Percentiles rank a stretch among this genome's conserved stretches.
Conservation (phyloP, 345 rosid genomes). For the Salix suchowensis region DNA sequence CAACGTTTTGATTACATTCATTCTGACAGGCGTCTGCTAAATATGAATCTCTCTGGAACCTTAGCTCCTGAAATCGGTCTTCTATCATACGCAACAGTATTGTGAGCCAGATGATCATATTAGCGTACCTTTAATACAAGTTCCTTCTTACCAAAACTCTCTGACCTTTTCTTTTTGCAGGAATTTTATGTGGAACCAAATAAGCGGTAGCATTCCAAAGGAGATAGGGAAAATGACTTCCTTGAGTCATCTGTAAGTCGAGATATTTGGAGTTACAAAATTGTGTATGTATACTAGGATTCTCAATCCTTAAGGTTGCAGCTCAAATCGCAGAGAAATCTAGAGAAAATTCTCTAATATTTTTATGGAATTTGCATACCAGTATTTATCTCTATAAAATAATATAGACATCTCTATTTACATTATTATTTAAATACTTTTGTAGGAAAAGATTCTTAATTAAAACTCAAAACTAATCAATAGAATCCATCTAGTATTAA, state of each 20-base stretch:
- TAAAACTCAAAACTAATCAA: too few species aligned
- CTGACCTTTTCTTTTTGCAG: constrained; percentile 7
- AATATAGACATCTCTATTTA: too few species aligned
- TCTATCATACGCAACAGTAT: constrained; percentile 19
- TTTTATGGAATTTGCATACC: too few species aligned
- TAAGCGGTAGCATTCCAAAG: constrained; percentile 41
- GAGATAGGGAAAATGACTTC: constrained; percentile 36
- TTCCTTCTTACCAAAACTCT: neutral
- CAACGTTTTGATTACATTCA: neutral
- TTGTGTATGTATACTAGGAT: too few species aligned
- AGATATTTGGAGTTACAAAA: neutral
- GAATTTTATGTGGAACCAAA: constrained; percentile 48
- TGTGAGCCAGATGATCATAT: constrained; percentile 23
- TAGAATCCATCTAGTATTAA: too few species aligned
- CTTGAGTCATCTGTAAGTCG: constrained; percentile 35
- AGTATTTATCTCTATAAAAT: too few species aligned
- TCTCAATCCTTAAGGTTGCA: too few species aligned
- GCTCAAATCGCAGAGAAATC: too few species aligned
- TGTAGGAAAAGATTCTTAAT: too few species aligned
- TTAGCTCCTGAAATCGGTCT: constrained; percentile 37
- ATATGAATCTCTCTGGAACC: constrained; percentile 32
- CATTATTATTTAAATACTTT: too few species aligned
- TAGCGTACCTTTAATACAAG: too few species aligned
- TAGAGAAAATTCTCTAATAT: too few species aligned
- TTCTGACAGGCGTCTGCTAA: constrained; percentile 30